Evolutionary conservation across 2,329 filamentous ascomycete species (phyloP).

Genomic region (Volutella citrinella): DNA sequence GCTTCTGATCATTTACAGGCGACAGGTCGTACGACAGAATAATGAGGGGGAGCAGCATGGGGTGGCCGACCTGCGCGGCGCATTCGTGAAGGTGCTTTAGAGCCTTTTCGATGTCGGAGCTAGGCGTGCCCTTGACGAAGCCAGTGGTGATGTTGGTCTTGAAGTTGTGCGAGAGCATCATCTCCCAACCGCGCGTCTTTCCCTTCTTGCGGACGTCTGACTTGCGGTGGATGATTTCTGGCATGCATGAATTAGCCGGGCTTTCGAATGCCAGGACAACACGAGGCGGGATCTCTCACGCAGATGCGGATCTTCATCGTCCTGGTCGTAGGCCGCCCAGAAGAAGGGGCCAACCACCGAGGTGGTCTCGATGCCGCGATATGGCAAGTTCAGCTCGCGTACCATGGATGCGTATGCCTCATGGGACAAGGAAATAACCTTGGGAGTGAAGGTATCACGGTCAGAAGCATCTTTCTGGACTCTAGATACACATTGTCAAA

Average conservation of each 20-base stretch:
- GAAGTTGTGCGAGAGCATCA: slow-evolving; percentile 59
- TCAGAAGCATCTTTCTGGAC: slow-evolving; percentile 55
- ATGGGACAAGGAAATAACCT: slow-evolving; percentile 51
- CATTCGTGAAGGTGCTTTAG: slow-evolving; percentile 51
- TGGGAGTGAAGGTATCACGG: slow-evolving; percentile 55
- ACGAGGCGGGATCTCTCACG: too few species aligned
- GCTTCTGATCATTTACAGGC: slow-evolving; percentile 55
- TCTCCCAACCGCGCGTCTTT: slow-evolving; percentile 61
- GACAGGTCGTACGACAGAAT: slow-evolving; percentile 58
- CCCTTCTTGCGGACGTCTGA: slow-evolving; percentile 65
- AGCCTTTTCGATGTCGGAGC: slow-evolving; percentile 49
- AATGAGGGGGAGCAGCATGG: slow-evolving; percentile 56
- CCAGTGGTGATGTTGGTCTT: slow-evolving; percentile 54
- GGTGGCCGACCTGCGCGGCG: slow-evolving; percentile 50
- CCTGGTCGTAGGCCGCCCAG: slow-evolving; percentile 56
- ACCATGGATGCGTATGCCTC: slow-evolving; percentile 55
- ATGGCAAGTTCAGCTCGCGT: slow-evolving; percentile 49
- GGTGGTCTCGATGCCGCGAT: slow-evolving; percentile 55
- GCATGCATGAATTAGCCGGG: too few species aligned
- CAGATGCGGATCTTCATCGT: slow-evolving; percentile 54
- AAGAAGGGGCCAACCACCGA: slow-evolving; percentile 62
- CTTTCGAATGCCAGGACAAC: too few species aligned
- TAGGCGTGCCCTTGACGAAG: slow-evolving; percentile 59
- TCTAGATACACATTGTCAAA: slow-evolving; percentile 30
- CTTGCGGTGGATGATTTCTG: slow-evolving; percentile 62